phyloP scores from a whole-genome alignment of 208 protist genomes.

The Leishmania aethiopica region DNA sequence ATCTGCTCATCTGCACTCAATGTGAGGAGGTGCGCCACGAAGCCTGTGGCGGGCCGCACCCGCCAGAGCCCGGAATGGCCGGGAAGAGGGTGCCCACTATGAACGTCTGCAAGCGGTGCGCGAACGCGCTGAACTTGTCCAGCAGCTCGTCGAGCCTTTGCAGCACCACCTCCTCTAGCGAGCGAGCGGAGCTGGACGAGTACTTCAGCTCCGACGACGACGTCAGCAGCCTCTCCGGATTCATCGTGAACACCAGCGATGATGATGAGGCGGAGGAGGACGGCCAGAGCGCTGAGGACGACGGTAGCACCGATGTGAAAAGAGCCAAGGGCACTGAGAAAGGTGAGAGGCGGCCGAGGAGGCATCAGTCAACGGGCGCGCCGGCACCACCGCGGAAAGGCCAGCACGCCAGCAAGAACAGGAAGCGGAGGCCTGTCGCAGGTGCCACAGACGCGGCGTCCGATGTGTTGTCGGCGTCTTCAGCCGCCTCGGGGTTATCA shows the following conservation, averaged over 20 bases:
- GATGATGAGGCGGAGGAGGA: conserved; percentile 55
- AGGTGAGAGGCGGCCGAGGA: not conserved
- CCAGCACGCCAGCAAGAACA: not conserved
- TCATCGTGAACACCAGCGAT: conserved; percentile 58
- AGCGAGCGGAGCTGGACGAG: conserved; percentile 47
- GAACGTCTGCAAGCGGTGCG: conserved; percentile 20
- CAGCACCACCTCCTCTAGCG: conserved; percentile 74
- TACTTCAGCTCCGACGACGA: conserved; percentile 46
- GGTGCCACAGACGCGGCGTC: not conserved
- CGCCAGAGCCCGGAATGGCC: conserved; percentile 16
- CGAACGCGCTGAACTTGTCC: conserved; percentile 31
- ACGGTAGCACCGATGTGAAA: not conserved
- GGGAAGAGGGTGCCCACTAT: conserved; percentile 10
- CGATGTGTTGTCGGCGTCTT: not conserved
- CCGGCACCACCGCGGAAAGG: not conserved
- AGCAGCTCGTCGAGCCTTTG: conserved; percentile 50
- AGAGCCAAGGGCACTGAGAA: not conserved
- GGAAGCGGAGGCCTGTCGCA: not conserved
- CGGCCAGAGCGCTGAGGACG: conserved; percentile 4
- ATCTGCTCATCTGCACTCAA: conserved; percentile 59
- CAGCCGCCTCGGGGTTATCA: not conserved
- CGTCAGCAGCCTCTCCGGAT: conserved; percentile 58
- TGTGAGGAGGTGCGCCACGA: conserved; percentile 73
- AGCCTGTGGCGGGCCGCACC: conserved; percentile 76
- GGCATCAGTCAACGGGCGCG: not conserved